Conservation (phyloP, 352 stramenopile genomes). For the Phytopythium litorale region DNA sequence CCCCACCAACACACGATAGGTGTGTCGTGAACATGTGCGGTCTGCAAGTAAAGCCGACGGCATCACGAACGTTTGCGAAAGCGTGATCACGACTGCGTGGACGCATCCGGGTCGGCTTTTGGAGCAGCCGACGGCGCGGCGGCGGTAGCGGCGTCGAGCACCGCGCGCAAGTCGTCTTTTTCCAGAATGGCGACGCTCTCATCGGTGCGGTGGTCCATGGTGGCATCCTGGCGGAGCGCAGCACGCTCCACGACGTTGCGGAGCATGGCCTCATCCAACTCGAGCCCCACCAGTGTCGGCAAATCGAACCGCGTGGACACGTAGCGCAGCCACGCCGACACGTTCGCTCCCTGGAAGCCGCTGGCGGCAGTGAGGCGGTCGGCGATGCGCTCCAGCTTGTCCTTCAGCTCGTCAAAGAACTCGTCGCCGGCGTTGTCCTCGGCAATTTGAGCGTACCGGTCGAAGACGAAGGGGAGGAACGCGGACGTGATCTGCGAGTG, state of each 20-base stretch:
- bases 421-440: constrained; percentile 60
- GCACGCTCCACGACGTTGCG: constrained; percentile 54
- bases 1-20: neutral
- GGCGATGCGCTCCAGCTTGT: constrained; percentile 42
- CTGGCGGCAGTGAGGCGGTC: constrained; percentile 50
- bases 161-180: constrained; percentile 53
- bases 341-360: constrained; percentile 43
- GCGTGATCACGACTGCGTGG: neutral
- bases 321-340: constrained; percentile 61
- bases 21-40: neutral
- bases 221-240: constrained; percentile 45
- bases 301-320: constrained; percentile 56
- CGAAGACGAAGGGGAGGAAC: constrained; percentile 70
- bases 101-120: constrained; percentile 10
- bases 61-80: too few species aligned
- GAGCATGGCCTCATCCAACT: constrained; percentile 52
- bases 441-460: constrained; percentile 43
- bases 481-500: constrained; percentile 52
- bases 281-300: constrained; percentile 41
- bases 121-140: constrained; percentile 15
- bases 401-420: constrained; percentile 55
- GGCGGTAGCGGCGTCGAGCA: constrained; percentile 44
- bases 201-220: constrained; percentile 25
- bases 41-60: too few species aligned
- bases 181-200: constrained; percentile 40